These are phyloP conservation scores for Penicillium corylophilum DNA, from an alignment of 2,329 filamentous ascomycete genomes.

Conservation along the genomic window DNA sequence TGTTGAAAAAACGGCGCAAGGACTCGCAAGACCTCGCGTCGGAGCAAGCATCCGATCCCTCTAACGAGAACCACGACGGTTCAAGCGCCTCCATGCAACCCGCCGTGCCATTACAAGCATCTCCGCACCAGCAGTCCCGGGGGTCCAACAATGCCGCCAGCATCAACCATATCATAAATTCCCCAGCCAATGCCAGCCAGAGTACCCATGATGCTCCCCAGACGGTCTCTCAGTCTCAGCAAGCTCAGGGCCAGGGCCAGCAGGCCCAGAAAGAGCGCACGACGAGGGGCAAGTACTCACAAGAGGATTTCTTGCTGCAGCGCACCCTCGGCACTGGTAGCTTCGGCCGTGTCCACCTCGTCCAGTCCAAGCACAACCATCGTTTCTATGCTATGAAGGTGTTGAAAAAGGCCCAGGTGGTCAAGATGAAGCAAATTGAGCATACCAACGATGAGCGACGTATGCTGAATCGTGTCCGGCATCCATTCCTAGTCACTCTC, in stretches of 20 bases:
- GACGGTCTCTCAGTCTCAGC: constrained; percentile 21
- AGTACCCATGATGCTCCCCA: constrained; percentile 26
- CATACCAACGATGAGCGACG: constrained; percentile 97
- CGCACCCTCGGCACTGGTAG: constrained; percentile 93
- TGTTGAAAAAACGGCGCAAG: constrained; percentile 98
- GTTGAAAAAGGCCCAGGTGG: constrained; percentile 95
- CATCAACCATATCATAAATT: constrained; percentile 81
- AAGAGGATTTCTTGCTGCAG: constrained; percentile 84
- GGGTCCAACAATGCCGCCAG: constrained; percentile 67
- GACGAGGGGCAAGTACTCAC: constrained; percentile 96
- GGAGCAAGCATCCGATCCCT: constrained; percentile 42
- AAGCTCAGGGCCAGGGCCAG: constrained; percentile 22
- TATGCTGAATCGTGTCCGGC: constrained; percentile 96
- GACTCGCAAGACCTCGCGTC: constrained; percentile 63
- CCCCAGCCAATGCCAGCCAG: constrained; percentile 42
- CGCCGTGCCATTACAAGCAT: constrained; percentile 37
- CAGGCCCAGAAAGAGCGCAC: constrained; percentile 50
- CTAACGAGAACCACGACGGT: constrained; percentile 26
- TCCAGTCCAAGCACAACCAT: constrained; percentile 97
- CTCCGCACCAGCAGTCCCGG: constrained; percentile 47
- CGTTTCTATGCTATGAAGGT: constrained; percentile 98
- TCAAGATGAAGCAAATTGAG: constrained; percentile 99
- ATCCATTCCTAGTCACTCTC: constrained; percentile 94
- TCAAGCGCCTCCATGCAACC: constrained; percentile 39
- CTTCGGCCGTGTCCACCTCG: constrained; percentile 93